Conservation (phyloP, 345 rosid species). For the Populus deltoides region DNA sequence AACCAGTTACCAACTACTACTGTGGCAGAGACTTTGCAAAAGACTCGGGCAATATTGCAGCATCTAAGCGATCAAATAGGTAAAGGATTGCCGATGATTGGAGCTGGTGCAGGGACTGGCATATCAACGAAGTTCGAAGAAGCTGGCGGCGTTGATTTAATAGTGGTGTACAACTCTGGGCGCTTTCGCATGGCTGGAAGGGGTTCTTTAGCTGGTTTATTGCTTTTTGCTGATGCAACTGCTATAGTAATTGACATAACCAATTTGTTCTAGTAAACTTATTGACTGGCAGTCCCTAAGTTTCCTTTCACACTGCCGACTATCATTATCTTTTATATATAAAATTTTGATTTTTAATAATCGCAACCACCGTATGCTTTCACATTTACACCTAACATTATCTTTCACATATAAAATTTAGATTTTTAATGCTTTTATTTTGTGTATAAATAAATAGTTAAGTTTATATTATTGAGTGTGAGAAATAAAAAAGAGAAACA, state of each 20-base stretch:
- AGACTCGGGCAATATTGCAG: constrained; percentile 62
- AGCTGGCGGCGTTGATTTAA: constrained; percentile 93
- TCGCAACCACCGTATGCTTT: no score
- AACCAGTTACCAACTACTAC: constrained; percentile 13
- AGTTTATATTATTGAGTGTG: no score
- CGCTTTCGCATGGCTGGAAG: constrained; percentile 99
- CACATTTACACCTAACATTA: no score
- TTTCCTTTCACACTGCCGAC: no score
- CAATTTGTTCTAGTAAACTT: constrained; percentile 18
- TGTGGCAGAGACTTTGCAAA: constrained; percentile 66
- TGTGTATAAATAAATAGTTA: no score
- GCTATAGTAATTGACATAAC: constrained; percentile 89
- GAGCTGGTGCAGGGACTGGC: constrained; percentile 99
- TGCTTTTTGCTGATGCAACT: constrained; percentile 96
- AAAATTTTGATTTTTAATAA: no score
- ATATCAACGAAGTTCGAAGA: constrained; percentile 98
- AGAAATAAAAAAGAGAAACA: no score
- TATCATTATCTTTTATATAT: no score
- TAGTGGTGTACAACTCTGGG: constrained; percentile 87
- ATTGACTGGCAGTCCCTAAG: no score
- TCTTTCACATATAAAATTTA: no score
- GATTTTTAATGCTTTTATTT: no score
- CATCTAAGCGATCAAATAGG: constrained; percentile 61
- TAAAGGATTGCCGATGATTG: constrained; percentile 75
- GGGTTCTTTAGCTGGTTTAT: constrained; percentile 88